Percentiles rank a stretch among this genome's conserved stretches.
These are phyloP conservation scores for Ustilago tritici DNA, from an alignment of 1,284 basidiomycete genomes.

Conservation along the genomic window DNA sequence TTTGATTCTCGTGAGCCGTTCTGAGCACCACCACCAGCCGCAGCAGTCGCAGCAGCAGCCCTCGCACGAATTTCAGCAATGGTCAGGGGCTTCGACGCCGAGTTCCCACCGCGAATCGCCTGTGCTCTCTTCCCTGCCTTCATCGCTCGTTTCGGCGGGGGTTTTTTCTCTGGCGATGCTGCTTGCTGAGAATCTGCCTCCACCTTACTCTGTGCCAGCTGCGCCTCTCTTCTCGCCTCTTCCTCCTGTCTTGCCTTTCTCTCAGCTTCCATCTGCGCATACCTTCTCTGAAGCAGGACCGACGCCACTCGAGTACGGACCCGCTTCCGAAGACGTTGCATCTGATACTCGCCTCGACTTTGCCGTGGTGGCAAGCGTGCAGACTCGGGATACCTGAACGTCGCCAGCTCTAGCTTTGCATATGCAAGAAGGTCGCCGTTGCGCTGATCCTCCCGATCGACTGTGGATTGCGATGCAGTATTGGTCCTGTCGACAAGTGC, in stretches of 20 bases:
- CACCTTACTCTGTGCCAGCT: constrained; percentile 1
- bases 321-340: constrained; percentile 4
- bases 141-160: constrained; percentile 22
- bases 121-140: constrained; percentile 43
- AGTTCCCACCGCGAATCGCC: constrained; percentile 28
- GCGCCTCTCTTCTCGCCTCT: background rate
- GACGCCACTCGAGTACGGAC: constrained; percentile 28
- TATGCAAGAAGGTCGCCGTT: background rate
- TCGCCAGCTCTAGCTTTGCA: constrained; percentile 1
- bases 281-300: constrained; percentile 14
- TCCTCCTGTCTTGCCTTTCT: constrained; percentile 2
- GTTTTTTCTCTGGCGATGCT: constrained; percentile 12
- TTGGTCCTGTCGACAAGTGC: constrained; percentile 32
- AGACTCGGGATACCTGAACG: background rate
- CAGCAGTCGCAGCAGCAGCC: constrained; percentile 23
- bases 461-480: background rate
- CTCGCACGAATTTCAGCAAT: constrained; percentile 39
- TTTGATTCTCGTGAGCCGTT: background rate
- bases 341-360: constrained; percentile 18
- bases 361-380: constrained; percentile 21
- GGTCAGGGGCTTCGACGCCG: constrained; percentile 32
- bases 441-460: constrained; percentile 1
- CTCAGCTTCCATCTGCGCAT: constrained; percentile 11
- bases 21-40: constrained; percentile 6
- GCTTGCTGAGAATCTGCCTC: background rate